These are phyloP conservation scores for Solanum sejunctum DNA, from an alignment of 257 asterid genomes.

Conservation along the genomic window DNA sequence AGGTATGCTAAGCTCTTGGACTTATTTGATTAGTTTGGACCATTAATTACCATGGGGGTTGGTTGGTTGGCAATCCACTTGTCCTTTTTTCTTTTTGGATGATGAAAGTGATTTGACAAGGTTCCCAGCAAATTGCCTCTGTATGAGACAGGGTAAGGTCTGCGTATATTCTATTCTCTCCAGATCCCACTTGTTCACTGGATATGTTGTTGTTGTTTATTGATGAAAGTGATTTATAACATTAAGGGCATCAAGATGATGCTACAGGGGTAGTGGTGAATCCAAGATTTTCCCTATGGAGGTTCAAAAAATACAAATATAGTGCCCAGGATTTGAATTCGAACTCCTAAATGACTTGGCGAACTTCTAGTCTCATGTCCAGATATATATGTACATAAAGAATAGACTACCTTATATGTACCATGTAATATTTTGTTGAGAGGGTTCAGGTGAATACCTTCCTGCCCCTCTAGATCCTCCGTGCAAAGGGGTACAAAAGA, in stretches of 20 bases:
- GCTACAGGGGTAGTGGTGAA: background rate
- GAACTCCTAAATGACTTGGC: background rate
- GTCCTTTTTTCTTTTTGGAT: background rate
- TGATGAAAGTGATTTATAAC: background rate
- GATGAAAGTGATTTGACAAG: too few relatives aligned
- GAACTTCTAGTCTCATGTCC: background rate
- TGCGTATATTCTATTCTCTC: too few relatives aligned
- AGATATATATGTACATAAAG: too few relatives aligned
- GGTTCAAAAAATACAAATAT: background rate
- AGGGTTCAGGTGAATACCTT: too few relatives aligned
- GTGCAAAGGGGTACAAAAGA: background rate
- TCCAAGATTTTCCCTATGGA: background rate
- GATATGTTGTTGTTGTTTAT: too few relatives aligned
- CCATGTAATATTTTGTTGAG: too few relatives aligned
- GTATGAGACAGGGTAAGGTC: too few relatives aligned
- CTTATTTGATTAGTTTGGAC: background rate
- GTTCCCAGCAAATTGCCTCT: too few relatives aligned
- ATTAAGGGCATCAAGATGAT: background rate
- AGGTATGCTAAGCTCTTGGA: background rate
- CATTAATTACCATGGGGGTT: too few relatives aligned
- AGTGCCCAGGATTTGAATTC: background rate
- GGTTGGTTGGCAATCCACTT: background rate
- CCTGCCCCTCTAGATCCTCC: background rate
- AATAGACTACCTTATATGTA: background rate
- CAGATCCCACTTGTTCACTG: too few relatives aligned